Conservation (phyloP, 257 asterid species). For the Fraxinus cuspidata region DNA sequence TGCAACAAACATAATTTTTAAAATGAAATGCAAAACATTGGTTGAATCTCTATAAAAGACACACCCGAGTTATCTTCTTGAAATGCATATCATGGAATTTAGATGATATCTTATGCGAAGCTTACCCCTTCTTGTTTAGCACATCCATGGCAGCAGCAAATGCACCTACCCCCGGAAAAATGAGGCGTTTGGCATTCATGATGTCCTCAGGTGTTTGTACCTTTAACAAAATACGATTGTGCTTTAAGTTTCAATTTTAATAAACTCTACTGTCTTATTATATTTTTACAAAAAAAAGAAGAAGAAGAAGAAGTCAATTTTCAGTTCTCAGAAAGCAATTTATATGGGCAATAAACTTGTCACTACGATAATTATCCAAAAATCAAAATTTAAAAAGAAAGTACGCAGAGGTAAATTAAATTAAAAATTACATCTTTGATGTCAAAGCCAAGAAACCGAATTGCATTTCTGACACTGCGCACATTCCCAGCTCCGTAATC, state of each 20-base stretch:
- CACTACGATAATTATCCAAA: neutral
- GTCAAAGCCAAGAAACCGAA: slow-evolving; percentile 70
- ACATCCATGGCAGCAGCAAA: slow-evolving; percentile 98
- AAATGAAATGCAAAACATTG: neutral
- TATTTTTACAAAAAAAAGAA: slow-evolving; percentile 1
- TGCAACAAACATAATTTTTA: neutral
- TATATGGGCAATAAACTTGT: neutral
- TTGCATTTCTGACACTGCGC: slow-evolving; percentile 87
- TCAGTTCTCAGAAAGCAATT: neutral
- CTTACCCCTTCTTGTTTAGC: slow-evolving; percentile 73
- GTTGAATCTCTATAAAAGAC: neutral
- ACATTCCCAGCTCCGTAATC: slow-evolving; percentile 99
- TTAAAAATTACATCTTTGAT: slow-evolving; percentile 64
- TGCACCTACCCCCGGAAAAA: slow-evolving; percentile 98
- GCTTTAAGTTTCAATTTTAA: neutral
- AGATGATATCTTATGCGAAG: neutral
- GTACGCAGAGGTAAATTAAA: neutral
- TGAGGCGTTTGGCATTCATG: slow-evolving; percentile 73
- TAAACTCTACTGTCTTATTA: neutral
- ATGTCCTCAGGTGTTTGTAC: slow-evolving; percentile 86
- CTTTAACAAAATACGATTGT: slow-evolving; percentile 34
- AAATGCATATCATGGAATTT: neutral
- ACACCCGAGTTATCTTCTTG: neutral
- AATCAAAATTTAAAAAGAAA: neutral
- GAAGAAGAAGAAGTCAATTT: neutral